Evolutionary conservation across 768 basidiomycete species (phyloP).

Genomic region (Trametes meyenii): DNA sequence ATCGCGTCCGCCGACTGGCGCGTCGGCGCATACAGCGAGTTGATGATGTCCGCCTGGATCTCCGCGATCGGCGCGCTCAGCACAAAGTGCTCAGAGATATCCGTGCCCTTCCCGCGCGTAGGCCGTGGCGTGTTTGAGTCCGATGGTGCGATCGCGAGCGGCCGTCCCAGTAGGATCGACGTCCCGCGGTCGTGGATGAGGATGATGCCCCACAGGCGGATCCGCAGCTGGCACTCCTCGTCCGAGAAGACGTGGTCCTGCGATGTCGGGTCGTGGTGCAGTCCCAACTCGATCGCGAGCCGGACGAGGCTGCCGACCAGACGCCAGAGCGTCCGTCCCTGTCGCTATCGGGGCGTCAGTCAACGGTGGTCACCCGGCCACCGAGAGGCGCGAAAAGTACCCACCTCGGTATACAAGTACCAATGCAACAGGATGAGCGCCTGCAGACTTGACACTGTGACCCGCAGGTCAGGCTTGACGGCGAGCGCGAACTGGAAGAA

Average conservation of each 20-base stretch:
- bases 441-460: slow-evolving; percentile 81
- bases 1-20: slow-evolving; percentile 67
- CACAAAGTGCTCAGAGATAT: slow-evolving; percentile 81
- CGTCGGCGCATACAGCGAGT: slow-evolving; percentile 81
- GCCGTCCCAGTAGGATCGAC: slow-evolving; percentile 83
- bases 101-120: slow-evolving; percentile 49
- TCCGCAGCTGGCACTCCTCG: slow-evolving; percentile 77
- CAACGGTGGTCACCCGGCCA: neutral
- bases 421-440: slow-evolving; percentile 84
- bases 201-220: slow-evolving; percentile 84
- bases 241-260: slow-evolving; percentile 61
- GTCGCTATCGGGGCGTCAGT: slow-evolving; percentile 54
- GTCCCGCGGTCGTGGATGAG: slow-evolving; percentile 88
- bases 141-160: slow-evolving; percentile 79
- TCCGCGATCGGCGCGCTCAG: slow-evolving; percentile 75
- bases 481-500: slow-evolving; percentile 80
- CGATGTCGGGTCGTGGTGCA: slow-evolving; percentile 86
- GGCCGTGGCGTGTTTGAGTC: slow-evolving; percentile 83
- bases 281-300: slow-evolving; percentile 78
- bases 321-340: slow-evolving; percentile 89
- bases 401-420: slow-evolving; percentile 88
- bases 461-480: slow-evolving; percentile 80
- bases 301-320: slow-evolving; percentile 85
- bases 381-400: slow-evolving; percentile 21
- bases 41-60: slow-evolving; percentile 89